These are phyloP conservation scores for Cryptococcus sp. DNA, from an alignment of 1,284 basidiomycete genomes.

Conservation along the genomic window DNA sequence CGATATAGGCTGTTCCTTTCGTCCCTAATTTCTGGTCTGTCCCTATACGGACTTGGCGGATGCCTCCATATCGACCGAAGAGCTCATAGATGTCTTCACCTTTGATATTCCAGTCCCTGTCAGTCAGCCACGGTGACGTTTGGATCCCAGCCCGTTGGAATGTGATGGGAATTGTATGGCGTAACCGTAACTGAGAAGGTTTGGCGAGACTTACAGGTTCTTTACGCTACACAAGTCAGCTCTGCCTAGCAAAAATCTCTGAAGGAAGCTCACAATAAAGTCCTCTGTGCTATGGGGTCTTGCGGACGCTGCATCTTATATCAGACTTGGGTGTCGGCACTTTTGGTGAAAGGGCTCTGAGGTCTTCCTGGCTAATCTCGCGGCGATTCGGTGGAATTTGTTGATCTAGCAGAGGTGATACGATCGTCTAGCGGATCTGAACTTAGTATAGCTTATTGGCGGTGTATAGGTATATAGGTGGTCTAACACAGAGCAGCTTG, in stretches of 20 bases:
- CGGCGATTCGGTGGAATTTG: too few relatives aligned
- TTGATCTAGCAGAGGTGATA: too few relatives aligned
- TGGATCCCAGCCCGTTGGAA: too few relatives aligned
- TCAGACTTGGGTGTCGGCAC: neutral
- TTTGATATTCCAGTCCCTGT: constrained; percentile 75
- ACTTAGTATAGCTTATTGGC: too few relatives aligned
- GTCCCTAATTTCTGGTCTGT: constrained; percentile 75
- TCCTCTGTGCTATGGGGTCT: constrained; percentile 38
- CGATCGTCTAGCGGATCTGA: too few relatives aligned
- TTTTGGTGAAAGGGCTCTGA: neutral
- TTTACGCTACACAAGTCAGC: constrained; percentile 35
- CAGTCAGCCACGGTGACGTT: neutral
- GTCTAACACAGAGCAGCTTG: too few relatives aligned
- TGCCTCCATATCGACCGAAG: constrained; percentile 94
- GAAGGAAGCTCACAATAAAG: constrained; percentile 39
- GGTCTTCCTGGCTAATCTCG: too few relatives aligned
- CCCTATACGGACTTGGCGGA: constrained; percentile 91
- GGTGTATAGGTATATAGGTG: too few relatives aligned
- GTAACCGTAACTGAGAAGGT: neutral
- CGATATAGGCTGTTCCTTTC: constrained; percentile 90
- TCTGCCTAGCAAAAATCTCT: neutral
- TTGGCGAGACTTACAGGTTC: constrained; percentile 39
- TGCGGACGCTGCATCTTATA: constrained; percentile 29
- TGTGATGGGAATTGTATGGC: too few relatives aligned
- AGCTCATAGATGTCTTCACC: constrained; percentile 94